These are phyloP conservation scores for Euphrasia arctica DNA, from an alignment of 305 asterid species.

Conservation along the genomic window DNA sequence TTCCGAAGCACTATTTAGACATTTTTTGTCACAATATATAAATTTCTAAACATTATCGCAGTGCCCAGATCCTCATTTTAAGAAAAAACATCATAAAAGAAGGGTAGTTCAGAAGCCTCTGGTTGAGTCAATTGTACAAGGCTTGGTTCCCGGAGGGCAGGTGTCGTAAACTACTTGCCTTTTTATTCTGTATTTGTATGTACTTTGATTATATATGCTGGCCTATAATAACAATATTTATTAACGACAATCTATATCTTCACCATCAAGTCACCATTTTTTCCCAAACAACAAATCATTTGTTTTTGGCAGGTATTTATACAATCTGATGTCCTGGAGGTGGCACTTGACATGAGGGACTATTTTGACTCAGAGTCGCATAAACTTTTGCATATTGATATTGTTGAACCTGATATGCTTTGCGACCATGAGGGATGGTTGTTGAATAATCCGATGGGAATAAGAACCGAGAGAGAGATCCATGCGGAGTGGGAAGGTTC, in stretches of 20 bases:
- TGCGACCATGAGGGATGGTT: slow-evolving; percentile 81
- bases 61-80: slow-evolving; percentile 98
- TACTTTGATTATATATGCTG: not conserved
- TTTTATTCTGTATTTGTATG: not conserved
- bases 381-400: slow-evolving; percentile 56
- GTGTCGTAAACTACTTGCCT: slow-evolving; percentile 31
- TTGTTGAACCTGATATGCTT: slow-evolving; percentile 32
- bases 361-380: slow-evolving; percentile 58
- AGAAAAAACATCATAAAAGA: slow-evolving; percentile 81
- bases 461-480: slow-evolving; percentile 87
- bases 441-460: slow-evolving; percentile 78
- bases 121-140: slow-evolving; percentile 58
- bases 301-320: slow-evolving; percentile 56
- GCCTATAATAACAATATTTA: not conserved
- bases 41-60: slow-evolving; percentile 36
- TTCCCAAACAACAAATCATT: not conserved
- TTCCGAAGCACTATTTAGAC: slow-evolving; percentile 2
- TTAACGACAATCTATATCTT: not conserved
- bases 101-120: slow-evolving; percentile 88
- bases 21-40: slow-evolving; percentile 20
- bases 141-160: slow-evolving; percentile 70
- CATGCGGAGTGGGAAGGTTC: slow-evolving; percentile 90
- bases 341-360: slow-evolving; percentile 80
- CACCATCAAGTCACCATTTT: not conserved
- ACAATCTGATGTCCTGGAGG: slow-evolving; percentile 82